Evolutionary conservation across 2,329 filamentous ascomycete genomes (phyloP), one percentile per base, ranked within the genome.

Genomic region (Pleurostoma richardsiae): DNA sequence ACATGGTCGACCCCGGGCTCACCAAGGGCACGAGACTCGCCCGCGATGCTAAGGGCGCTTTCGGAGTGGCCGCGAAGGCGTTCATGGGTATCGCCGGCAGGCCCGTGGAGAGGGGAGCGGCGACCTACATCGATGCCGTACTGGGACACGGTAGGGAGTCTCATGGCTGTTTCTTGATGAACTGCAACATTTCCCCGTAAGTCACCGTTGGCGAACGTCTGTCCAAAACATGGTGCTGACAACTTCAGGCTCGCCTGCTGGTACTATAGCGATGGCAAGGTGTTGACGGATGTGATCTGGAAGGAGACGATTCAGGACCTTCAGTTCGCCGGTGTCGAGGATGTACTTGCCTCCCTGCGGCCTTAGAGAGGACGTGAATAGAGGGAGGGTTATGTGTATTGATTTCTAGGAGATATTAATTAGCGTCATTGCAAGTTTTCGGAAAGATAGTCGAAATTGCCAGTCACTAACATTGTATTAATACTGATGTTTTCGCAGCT

Each of bases 1-100:
- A 76, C 44, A 49, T 74, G 2, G 71, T 69, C 1, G 72, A 74
- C 26, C 75, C 75, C 1, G 74, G 70, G 0, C 60, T 66, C 40
- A 60, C 67, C 6, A 66, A 61, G 33, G 72, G 69, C 3, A 78
- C 76, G 0, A 53, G 28, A 56, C 60, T 52, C 29, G 46, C 40
- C 6, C 43, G 42, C 8, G 52, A 52, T 4, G 19, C 39, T 11
- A 38, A 40, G 39, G 30, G 30, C 8, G 1, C 47, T 6, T 36
- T 49, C 27, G 42, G 44, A 30, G 11, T 30, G 8, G 4, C 39
- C 4, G 30, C 28, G 26, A 8, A 6, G 29, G 5, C 39, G 27
- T 41, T 40, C 4, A 7, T 7, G 6, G 31, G 29, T 10, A 40
- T 27, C 3, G 40, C 30, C 1, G 47, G 11, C 19, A 38, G 45